A percentile compares a stretch with the other conserved stretches of the same genome.
These are phyloP conservation scores for Stipa capillata DNA, from an alignment of 176 grass and related monocot genomes.

Conservation along the genomic window DNA sequence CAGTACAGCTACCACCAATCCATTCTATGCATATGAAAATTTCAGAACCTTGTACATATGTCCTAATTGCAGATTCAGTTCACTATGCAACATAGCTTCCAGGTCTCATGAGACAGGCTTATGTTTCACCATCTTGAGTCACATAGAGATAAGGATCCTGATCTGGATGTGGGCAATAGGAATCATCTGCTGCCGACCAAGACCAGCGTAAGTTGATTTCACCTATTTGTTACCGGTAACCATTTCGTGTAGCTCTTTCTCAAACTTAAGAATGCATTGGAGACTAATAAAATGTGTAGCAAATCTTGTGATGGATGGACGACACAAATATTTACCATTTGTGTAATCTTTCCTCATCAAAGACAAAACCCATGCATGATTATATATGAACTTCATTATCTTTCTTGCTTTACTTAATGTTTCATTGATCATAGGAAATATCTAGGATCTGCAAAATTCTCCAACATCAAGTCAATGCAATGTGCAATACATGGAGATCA, in stretches of 20 bases:
- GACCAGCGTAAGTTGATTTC: slow-evolving; percentile 28
- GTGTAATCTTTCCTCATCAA: slow-evolving; percentile 68
- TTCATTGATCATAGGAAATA: slow-evolving; percentile 51
- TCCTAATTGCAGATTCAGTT: background rate
- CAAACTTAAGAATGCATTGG: slow-evolving; percentile 43
- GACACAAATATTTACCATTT: slow-evolving; percentile 46
- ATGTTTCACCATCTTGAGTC: background rate
- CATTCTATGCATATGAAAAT: background rate
- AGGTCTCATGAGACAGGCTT: background rate
- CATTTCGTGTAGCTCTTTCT: slow-evolving; percentile 44
- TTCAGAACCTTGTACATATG: background rate
- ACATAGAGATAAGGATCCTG: slow-evolving; percentile 36
- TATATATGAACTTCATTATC: slow-evolving; percentile 57
- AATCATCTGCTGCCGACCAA: background rate
- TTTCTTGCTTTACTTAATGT: slow-evolving; percentile 44
- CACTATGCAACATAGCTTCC: background rate
- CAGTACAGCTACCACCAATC: background rate
- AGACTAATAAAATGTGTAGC: slow-evolving; percentile 53
- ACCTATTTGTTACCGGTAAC: slow-evolving; percentile 41
- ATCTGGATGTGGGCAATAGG: slow-evolving; percentile 24
- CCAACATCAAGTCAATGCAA: slow-evolving; percentile 61
- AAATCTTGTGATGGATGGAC: slow-evolving; percentile 45
- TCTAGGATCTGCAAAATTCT: slow-evolving; percentile 42
- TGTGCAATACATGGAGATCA: slow-evolving; percentile 47
- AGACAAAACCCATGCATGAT: slow-evolving; percentile 46